Base-by-base conservation (phyloP, 1,139 yeast genomes). In the Pichia sp. region DNA sequence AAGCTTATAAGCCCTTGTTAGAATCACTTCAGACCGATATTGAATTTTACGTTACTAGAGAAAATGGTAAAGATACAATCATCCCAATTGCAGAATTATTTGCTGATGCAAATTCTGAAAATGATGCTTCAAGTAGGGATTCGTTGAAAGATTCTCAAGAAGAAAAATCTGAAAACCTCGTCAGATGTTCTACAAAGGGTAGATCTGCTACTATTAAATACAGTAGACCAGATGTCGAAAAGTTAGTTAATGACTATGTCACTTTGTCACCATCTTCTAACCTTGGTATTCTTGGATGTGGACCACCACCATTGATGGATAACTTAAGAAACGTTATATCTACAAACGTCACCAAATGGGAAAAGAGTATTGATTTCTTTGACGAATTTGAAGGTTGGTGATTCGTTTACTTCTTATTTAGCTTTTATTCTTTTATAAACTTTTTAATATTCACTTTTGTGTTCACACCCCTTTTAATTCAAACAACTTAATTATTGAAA, bases 271-370 rank as follows among this genome's bases (percentile, higher is more conserved):
- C 44, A 6, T 38, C 42, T 13, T 68, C 68, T 1, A 68, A 77
- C 0, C 60, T 72, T 24, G 71, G 70, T 25, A 68, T 69, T 50
- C 61, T 68, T 8, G 60, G 73, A 0, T 73, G 77, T 59, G 77
- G 76, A 2, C 77, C 72, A 45, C 75, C 79, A 16, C 69, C 70
- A 4, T 59, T 62, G 25, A 68, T 71, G 73, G 74, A 71, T 25
- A 71, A 69, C 29, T n/a, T 56, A 7, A 56, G 56, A 38, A 49
- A 56, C 23, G 38, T 47, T 9, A 35, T 53, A 4, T 24, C 56
- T 8, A 26, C 39, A 7, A 42, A 48, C 7, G 49, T 52, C 4
- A 38, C 40, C 7, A 13, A 20, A 3, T 51, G 51, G 44, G 48
- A 54, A 8, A 51, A 53, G 9, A 48, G 56, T 42, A 34, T 58